Evolutionary conservation across 495 filamentous ascomycete genomes (phyloP).

Genomic region (Delitschia confertaspora): DNA sequence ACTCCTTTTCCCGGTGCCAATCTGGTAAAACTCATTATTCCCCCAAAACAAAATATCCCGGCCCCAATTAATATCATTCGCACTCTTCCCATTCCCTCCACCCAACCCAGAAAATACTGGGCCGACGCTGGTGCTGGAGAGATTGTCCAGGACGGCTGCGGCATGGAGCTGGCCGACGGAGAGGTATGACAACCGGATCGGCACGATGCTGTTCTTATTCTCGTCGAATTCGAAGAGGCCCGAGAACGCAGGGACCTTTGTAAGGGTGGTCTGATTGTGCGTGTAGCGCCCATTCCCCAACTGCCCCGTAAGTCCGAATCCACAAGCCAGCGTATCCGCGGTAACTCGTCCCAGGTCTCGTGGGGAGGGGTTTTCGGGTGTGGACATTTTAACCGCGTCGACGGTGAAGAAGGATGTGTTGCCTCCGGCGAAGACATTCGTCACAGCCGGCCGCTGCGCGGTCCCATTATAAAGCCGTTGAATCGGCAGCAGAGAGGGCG

Average conservation of each 20-base stretch:
- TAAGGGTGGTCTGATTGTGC: constrained; percentile 68
- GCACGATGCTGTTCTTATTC: constrained; percentile 49
- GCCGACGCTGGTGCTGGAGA: constrained; percentile 51
- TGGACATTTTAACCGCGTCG: constrained; percentile 56
- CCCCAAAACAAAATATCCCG: constrained; percentile 88
- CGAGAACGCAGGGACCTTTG: constrained; percentile 76
- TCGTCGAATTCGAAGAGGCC: constrained; percentile 83
- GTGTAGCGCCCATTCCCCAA: constrained; percentile 87
- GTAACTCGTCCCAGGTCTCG: constrained; percentile 41
- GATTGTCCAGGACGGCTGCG: constrained; percentile 71
- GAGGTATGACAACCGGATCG: constrained; percentile 66
- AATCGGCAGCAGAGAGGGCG: constrained; percentile 58
- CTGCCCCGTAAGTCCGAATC: constrained; percentile 71
- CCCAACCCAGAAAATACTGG: no score
- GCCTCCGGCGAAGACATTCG: constrained; percentile 73
- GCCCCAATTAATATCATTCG: constrained; percentile 69
- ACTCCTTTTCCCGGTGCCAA: constrained; percentile 82
- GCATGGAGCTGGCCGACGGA: constrained; percentile 71
- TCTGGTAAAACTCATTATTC: constrained; percentile 84
- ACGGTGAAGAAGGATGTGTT: constrained; percentile 77
- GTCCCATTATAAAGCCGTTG: constrained; percentile 61
- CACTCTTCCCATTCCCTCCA: constrained; percentile 32
- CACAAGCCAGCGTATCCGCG: constrained; percentile 78
- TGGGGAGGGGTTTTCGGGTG: constrained; percentile 39
- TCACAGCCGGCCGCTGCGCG: constrained; percentile 50